Conservation (phyloP, 805 yeast genomes). For the Cyberlindnera mycetangii region DNA sequence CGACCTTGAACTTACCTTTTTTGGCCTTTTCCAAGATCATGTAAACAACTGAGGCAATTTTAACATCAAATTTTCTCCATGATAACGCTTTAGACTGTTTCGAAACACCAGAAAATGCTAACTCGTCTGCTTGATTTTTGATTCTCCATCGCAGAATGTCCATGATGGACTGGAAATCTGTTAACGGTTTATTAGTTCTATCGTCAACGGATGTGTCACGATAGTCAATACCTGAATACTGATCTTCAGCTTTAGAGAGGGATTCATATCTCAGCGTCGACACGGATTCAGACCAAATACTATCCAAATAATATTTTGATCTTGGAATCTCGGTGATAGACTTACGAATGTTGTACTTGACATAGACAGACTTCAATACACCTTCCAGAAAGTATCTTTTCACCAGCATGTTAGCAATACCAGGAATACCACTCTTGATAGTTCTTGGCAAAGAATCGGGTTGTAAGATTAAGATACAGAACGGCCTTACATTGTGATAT, state of each 20-base stretch:
- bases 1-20: conserved; percentile 61
- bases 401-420: conserved; percentile 87
- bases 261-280: conserved; percentile 63
- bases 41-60: conserved; percentile 71
- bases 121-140: conserved; percentile 67
- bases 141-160: conserved; percentile 82
- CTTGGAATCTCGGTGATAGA: conserved; percentile 65
- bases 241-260: conserved; percentile 60
- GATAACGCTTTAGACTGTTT: conserved; percentile 48
- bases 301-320: conserved; percentile 75
- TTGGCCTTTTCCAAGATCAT: conserved; percentile 70
- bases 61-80: conserved; percentile 81
- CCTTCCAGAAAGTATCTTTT: conserved; percentile 78
- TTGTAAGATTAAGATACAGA: conserved; percentile 77
- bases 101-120: conserved; percentile 57
- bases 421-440: conserved; percentile 79
- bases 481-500: conserved; percentile 72
- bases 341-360: conserved; percentile 68
- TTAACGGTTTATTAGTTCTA: conserved; percentile 67
- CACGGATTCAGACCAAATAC: conserved; percentile 65
- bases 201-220: conserved; percentile 76
- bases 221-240: conserved; percentile 78
- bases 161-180: conserved; percentile 67
- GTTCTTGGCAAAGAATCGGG: conserved; percentile 83
- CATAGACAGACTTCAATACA: conserved; percentile 70